Evolutionary conservation across 1,284 basidiomycete genomes (phyloP).

Genomic region (Tilletia walkeri): DNA sequence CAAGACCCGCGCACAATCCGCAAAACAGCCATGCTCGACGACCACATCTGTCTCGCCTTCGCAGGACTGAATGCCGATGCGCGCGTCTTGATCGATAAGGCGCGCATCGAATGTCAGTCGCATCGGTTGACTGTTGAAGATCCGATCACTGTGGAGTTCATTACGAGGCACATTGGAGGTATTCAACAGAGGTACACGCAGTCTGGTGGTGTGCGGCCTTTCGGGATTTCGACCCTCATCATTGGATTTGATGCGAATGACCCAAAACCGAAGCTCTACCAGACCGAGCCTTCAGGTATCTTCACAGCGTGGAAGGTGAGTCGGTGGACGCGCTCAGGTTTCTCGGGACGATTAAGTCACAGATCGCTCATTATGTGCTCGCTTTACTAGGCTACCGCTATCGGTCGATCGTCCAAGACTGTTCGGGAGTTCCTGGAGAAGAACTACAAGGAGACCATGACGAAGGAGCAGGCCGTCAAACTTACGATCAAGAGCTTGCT

Average conservation of each 20-base stretch:
- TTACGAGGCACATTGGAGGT: slow-evolving; percentile 93
- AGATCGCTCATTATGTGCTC: background rate
- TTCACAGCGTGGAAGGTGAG: slow-evolving; percentile 92
- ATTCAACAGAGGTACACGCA: slow-evolving; percentile 99
- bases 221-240: slow-evolving; percentile 94
- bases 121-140: slow-evolving; percentile 97
- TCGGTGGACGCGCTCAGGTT: background rate
- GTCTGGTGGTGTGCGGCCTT: slow-evolving; percentile 96
- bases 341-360: too few relatives aligned
- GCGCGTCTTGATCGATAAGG: slow-evolving; percentile 95
- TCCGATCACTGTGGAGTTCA: slow-evolving; percentile 96
- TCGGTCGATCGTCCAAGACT: slow-evolving; percentile 95
- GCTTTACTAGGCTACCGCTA: slow-evolving; percentile 77
- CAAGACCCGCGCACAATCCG: slow-evolving; percentile 96
- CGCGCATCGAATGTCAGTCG: slow-evolving; percentile 94
- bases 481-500: slow-evolving; percentile 91
- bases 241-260: slow-evolving; percentile 97
- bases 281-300: slow-evolving; percentile 96
- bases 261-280: slow-evolving; percentile 77
- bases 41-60: slow-evolving; percentile 95
- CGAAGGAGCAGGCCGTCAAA: slow-evolving; percentile 86
- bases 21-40: slow-evolving; percentile 98
- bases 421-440: slow-evolving; percentile 98
- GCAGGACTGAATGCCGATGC: slow-evolving; percentile 98
- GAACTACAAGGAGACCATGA: slow-evolving; percentile 89